phyloP scores from a whole-genome alignment of 768 basidiomycete genomes.

The Phlebiopsis gigantea region DNA sequence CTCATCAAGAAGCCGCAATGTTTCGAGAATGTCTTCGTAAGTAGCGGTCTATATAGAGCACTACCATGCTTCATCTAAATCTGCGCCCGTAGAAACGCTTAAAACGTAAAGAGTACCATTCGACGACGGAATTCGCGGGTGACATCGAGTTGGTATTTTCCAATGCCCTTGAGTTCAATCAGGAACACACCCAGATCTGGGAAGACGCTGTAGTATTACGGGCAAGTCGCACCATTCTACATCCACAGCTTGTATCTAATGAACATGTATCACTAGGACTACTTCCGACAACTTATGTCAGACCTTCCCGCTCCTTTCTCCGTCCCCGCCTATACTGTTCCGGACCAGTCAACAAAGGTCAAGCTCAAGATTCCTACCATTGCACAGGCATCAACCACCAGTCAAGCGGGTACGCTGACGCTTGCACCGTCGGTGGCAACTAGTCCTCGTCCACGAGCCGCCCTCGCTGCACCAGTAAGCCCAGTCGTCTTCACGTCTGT shows the following conservation, averaged over 20 bases:
- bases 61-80: not conserved
- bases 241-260: conserved; percentile 3
- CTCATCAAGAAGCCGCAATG: conserved; percentile 76
- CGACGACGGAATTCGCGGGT: conserved; percentile 64
- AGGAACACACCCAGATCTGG: conserved; percentile 79
- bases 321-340: conserved; percentile 49
- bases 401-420: not conserved
- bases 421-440: not conserved
- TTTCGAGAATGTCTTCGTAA: conserved; percentile 69
- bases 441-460: conserved; percentile 4
- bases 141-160: conserved; percentile 89
- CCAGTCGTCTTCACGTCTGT: not conserved
- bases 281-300: conserved; percentile 71
- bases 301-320: conserved; percentile 66
- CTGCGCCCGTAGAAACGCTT: conserved; percentile 58
- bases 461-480: conserved; percentile 5
- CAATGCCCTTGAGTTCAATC: conserved; percentile 87
- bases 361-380: conserved; percentile 63
- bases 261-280: conserved; percentile 41
- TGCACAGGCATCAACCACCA: conserved; percentile 26
- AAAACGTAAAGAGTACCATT: conserved; percentile 72
- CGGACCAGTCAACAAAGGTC: conserved; percentile 56
- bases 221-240: conserved; percentile 34
- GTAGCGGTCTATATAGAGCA: conserved; percentile 29
- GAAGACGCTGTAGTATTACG: conserved; percentile 66